A percentile compares a stretch with the other conserved stretches of the same genome.
phyloP scores from a whole-genome alignment of 768 basidiomycete genomes.

The Naganishia vaughanmartiniae region DNA sequence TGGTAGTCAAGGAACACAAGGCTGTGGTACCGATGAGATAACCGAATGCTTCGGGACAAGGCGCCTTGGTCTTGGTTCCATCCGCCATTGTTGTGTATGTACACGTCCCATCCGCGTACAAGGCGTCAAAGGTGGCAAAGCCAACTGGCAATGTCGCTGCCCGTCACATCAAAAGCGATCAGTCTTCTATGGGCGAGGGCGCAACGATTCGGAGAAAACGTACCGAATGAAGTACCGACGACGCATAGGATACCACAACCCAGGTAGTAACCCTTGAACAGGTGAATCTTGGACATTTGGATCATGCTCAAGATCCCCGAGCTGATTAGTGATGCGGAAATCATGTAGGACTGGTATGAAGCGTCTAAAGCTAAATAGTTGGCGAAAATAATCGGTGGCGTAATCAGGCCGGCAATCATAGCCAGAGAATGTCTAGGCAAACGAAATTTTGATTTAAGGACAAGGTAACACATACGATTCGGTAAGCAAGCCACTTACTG shows the following conservation, averaged over 20 bases:
- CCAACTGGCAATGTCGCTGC: constrained; percentile 69
- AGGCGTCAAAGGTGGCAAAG: constrained; percentile 63
- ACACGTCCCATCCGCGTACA: constrained; percentile 79
- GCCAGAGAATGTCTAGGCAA: constrained; percentile 63
- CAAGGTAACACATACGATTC: constrained; percentile 55
- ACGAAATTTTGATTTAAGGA: not conserved
- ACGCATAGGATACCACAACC: constrained; percentile 79
- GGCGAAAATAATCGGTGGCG: constrained; percentile 77
- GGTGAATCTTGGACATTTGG: constrained; percentile 69
- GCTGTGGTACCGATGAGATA: constrained; percentile 71
- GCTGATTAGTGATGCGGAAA: constrained; percentile 76
- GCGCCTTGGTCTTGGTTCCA: constrained; percentile 61
- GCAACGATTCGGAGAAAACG: not conserved
- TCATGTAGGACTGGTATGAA: constrained; percentile 68
- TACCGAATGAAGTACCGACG: constrained; percentile 57
- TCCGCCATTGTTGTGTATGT: constrained; percentile 60
- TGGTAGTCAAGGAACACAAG: constrained; percentile 75
- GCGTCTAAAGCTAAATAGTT: constrained; percentile 63
- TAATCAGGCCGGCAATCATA: constrained; percentile 78
- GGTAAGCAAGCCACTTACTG: constrained; percentile 35
- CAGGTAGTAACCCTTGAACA: constrained; percentile 64
- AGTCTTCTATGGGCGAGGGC: not conserved
- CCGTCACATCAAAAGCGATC: constrained; percentile 39
- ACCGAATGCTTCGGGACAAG: constrained; percentile 79
- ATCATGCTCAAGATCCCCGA: constrained; percentile 57